Evolutionary conservation across 345 rosid genomes (phyloP), one percentile per base, ranked within the genome.

Genomic region (Jatropha curcas): DNA sequence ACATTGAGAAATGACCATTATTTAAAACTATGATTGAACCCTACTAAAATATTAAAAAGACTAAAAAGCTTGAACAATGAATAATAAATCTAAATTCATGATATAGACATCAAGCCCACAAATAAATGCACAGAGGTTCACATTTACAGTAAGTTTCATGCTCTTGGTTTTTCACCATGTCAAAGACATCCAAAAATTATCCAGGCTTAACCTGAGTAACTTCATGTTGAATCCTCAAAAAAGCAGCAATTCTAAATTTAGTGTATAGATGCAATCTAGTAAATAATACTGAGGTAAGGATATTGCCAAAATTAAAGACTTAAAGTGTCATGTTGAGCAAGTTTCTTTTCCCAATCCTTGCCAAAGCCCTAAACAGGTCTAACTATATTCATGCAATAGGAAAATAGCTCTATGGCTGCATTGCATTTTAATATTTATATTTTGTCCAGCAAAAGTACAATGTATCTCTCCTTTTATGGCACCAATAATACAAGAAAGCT

Each of bases 361-460:
- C 37, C 50, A 25, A 25, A 55, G 35, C 37, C 48, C 1, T 2
- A 22, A 68, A 68, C 20, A 39, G 7, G 50, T 52, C 33, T 22
- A 34, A 10, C n/a, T 4, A 7, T 35, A n/a, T 56, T 34, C 48
- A 51, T 50, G 16, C 46, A 13, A 20, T 35, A 17, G 4, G 20
- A 33, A 33, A 52, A 14, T 20, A 39, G 20, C 33, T 68, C 24
- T 8, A 68, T 68, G 43, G 22, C 57, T 56, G 34, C 13, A 56
- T 68, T n/a, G n/a, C n/a, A n/a, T n/a, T n/a, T 68, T 68, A 24
- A 35, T 30, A 56, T 56, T 53, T 33, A 68, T 46, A 52, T 34
- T 34, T 48, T 24, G 41, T 46, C 27, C 30, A 22, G 68, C 33
- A 24, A 12, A 41, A 41, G 11, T 64, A 39, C 16, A 51, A 39